These are phyloP conservation scores for Tolypocladium guangdongense DNA, from an alignment of 2,329 filamentous ascomycete species.

Conservation along the genomic window DNA sequence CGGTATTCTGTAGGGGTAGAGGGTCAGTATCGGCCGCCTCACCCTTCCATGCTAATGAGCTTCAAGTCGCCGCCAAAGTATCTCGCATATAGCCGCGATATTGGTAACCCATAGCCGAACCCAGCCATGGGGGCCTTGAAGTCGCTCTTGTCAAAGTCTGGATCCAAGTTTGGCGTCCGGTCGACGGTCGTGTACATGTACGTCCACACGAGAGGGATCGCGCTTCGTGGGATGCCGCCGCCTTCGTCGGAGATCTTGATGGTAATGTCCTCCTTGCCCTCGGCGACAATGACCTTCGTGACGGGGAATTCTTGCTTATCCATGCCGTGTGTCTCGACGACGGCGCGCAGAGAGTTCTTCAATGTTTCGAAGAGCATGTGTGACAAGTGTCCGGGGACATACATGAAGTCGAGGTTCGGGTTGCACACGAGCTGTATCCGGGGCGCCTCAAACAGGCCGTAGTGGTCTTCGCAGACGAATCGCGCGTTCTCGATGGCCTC, in stretches of 20 bases:
- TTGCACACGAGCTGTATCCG: conserved; percentile 96
- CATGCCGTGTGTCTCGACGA: conserved; percentile 88
- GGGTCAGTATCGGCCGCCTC: conserved; percentile 25
- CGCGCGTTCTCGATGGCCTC: conserved; percentile 97
- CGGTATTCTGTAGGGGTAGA: not conserved
- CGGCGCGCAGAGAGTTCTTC: conserved; percentile 94
- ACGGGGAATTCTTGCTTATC: conserved; percentile 95
- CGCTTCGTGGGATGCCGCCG: conserved; percentile 83
- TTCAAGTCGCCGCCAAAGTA: conserved; percentile 98
- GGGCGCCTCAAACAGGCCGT: conserved; percentile 91
- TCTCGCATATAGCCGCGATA: conserved; percentile 84
- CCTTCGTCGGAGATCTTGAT: conserved; percentile 98
- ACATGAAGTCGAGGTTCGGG: conserved; percentile 95
- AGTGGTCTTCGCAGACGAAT: conserved; percentile 99
- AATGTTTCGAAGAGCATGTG: conserved; percentile 99
- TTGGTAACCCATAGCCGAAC: conserved; percentile 95
- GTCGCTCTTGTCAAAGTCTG: conserved; percentile 97
- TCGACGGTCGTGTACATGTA: conserved; percentile 99
- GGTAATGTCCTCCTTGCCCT: conserved; percentile 96
- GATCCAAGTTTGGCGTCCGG: conserved; percentile 85
- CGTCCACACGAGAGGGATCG: conserved; percentile 97
- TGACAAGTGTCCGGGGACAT: conserved; percentile 94
- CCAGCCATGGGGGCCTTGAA: conserved; percentile 99
- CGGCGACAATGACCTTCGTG: conserved; percentile 94
- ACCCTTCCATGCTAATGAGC: conserved; percentile 99